These are phyloP conservation scores for Trichocladium uniseriatum DNA, from an alignment of 495 filamentous ascomycete genomes.

Conservation along the genomic window DNA sequence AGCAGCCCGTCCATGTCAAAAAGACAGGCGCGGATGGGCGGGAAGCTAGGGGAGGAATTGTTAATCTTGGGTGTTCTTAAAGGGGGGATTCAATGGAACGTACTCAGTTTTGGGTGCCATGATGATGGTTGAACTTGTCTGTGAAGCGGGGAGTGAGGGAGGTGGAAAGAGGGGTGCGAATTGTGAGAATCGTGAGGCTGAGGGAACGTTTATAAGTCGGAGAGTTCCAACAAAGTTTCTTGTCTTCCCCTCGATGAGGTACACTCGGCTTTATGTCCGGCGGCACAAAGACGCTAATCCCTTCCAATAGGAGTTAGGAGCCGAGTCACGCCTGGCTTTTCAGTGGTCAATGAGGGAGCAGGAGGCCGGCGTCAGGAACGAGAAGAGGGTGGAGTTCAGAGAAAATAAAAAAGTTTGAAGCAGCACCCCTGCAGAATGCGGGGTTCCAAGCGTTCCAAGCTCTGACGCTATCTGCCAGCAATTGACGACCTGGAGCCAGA, in stretches of 20 bases:
- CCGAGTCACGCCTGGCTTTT: too few relatives aligned
- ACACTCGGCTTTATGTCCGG: too few relatives aligned
- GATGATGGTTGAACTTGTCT: background rate
- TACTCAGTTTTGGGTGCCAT: slow-evolving; percentile 39
- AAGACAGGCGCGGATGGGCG: slow-evolving; percentile 80
- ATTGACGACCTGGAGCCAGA: background rate
- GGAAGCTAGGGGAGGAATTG: slow-evolving; percentile 42
- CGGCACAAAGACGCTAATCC: too few relatives aligned
- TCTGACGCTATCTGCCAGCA: background rate
- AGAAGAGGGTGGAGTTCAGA: background rate
- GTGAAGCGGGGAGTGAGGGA: background rate
- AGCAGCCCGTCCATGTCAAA: slow-evolving; percentile 99
- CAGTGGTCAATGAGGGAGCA: background rate
- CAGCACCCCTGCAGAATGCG: background rate
- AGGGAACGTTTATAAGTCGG: too few relatives aligned
- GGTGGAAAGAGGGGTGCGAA: slow-evolving; percentile 32
- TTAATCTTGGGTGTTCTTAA: background rate
- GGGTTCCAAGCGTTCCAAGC: background rate
- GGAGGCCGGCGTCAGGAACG: background rate
- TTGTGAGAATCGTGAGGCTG: too few relatives aligned
- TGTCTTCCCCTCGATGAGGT: too few relatives aligned
- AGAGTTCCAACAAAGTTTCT: too few relatives aligned
- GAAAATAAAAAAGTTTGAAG: slow-evolving; percentile 1
- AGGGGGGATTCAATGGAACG: slow-evolving; percentile 10
- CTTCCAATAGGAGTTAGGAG: too few relatives aligned